These are phyloP conservation scores for Xylaria nigripes DNA, from an alignment of 495 filamentous ascomycete species.

Conservation along the genomic window DNA sequence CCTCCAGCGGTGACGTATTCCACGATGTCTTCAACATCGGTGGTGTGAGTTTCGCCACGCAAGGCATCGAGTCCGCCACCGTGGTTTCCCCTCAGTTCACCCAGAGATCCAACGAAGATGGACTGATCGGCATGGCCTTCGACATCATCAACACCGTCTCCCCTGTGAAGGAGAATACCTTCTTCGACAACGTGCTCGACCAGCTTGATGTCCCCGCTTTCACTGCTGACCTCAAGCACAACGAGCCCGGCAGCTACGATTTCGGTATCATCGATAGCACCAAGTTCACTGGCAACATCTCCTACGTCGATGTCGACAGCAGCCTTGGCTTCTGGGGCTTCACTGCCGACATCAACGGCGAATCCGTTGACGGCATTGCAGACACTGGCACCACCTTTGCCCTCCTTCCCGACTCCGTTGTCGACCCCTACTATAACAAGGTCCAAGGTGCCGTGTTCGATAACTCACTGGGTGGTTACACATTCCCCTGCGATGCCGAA, in stretches of 20 bases:
- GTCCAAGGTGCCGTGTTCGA: conserved; percentile 44
- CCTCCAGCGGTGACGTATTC: conserved; percentile 59
- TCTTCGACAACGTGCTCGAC: conserved; percentile 59
- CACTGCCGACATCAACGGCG: conserved; percentile 33
- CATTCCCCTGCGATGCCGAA: conserved; percentile 49
- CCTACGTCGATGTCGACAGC: conserved; percentile 51
- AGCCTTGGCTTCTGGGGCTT: conserved; percentile 65
- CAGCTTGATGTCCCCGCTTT: conserved; percentile 52
- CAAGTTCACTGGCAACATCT: conserved; percentile 57
- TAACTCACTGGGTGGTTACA: conserved; percentile 49
- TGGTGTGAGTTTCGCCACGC: conserved; percentile 47
- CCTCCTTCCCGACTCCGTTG: conserved; percentile 46
- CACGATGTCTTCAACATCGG: conserved; percentile 61
- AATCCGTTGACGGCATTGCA: conserved; percentile 40
- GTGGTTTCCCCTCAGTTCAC: conserved; percentile 52
- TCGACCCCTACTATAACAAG: conserved; percentile 54
- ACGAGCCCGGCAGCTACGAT: conserved; percentile 56
- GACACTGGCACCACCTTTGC: conserved; percentile 68
- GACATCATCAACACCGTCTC: conserved; percentile 61
- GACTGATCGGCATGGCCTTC: conserved; percentile 67
- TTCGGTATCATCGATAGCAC: conserved; percentile 59
- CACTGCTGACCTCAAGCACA: conserved; percentile 59
- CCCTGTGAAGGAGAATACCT: conserved; percentile 54
- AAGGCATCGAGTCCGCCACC: conserved; percentile 62
- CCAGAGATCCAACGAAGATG: conserved; percentile 53